Evolutionary conservation across 2,329 filamentous ascomycete genomes (phyloP).

Genomic region (Keithomyces neogunnii): DNA sequence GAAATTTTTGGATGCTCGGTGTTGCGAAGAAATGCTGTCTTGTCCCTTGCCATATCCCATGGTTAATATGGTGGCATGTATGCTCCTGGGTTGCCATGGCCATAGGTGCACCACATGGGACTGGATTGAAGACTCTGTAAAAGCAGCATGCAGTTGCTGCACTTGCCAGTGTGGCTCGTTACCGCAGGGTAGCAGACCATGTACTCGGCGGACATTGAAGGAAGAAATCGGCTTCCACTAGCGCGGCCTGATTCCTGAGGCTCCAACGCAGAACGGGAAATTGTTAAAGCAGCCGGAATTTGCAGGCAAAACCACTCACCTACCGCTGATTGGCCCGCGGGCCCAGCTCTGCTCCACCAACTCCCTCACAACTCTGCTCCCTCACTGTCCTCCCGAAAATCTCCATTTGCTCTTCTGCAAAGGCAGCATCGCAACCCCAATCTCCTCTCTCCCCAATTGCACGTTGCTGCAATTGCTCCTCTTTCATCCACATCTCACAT

Average conservation of each 20-base stretch:
- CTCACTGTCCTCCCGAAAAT: slow-evolving; percentile 34
- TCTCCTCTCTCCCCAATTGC: slow-evolving; percentile 57
- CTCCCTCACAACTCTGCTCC: slow-evolving; percentile 34
- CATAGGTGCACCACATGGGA: no score
- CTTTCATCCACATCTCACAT: slow-evolving; percentile 41
- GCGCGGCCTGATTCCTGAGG: slow-evolving; percentile 8
- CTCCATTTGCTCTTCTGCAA: slow-evolving; percentile 37
- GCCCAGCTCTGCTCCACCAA: slow-evolving; percentile 27
- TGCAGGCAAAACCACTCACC: slow-evolving; percentile 30
- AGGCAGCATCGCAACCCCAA: slow-evolving; percentile 42
- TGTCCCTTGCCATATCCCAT: no score
- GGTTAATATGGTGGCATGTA: no score
- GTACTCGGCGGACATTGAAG: not conserved
- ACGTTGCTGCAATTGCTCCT: slow-evolving; percentile 54
- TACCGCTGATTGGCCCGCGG: slow-evolving; percentile 23
- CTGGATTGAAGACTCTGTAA: no score
- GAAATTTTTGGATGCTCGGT: no score
- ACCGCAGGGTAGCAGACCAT: no score
- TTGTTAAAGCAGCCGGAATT: slow-evolving; percentile 30
- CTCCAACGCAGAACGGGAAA: slow-evolving; percentile 18
- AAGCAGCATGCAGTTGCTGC: no score
- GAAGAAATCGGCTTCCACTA: not conserved
- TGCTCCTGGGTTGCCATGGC: no score
- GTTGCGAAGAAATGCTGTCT: no score
- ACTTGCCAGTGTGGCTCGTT: no score